These are phyloP conservation scores for Populus hybrid DNA, from an alignment of 441 rosid species.

Conservation along the genomic window DNA sequence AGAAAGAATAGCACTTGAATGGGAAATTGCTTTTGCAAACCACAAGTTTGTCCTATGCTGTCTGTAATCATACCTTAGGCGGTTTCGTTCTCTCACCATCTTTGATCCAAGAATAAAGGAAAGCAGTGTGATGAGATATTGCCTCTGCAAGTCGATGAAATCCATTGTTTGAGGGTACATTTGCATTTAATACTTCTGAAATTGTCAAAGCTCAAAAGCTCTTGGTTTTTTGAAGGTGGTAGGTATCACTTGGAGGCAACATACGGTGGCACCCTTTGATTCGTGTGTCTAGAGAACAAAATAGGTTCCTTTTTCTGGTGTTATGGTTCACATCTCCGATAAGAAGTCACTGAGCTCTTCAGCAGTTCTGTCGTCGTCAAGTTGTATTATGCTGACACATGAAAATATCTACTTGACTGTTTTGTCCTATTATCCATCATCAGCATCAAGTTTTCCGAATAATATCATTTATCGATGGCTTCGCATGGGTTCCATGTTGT, in stretches of 20 bases:
- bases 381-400: not conserved
- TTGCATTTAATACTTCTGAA: not conserved
- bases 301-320: too few species aligned
- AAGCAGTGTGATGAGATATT: not conserved
- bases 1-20: slow-evolving; percentile 25
- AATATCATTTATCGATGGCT: too few species aligned
- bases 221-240: not conserved
- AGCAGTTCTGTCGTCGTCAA: not conserved
- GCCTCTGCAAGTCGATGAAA: not conserved
- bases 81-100: not conserved
- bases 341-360: not conserved
- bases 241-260: not conserved
- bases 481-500: too few species aligned
- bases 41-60: not conserved
- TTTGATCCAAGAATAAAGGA: not conserved
- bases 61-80: not conserved
- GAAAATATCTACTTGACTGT: not conserved
- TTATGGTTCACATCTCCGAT: too few species aligned
- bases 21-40: not conserved
- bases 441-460: too few species aligned
- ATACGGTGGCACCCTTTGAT: too few species aligned
- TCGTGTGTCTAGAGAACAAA: not conserved
- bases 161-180: not conserved
- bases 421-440: not conserved
- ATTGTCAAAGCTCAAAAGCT: not conserved